Base-by-base conservation (phyloP, 768 basidiomycete genomes). In the Russula brevipes region DNA sequence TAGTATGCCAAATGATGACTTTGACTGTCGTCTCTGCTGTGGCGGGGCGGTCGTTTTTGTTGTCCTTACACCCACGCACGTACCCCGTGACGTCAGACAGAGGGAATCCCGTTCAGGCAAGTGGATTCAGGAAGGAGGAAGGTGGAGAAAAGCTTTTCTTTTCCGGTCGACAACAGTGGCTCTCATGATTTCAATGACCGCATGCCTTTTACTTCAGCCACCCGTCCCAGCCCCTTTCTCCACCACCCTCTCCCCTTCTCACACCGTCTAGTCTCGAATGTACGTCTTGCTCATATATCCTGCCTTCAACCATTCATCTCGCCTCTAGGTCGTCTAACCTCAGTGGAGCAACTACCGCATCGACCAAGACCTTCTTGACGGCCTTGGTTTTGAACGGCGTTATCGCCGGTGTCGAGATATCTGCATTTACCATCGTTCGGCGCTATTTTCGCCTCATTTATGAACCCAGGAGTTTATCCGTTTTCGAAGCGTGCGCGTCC, bases 381-480 rank as follows among this genome's bases (percentile, higher is more conserved):
- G 89, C 96, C 2, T 81, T 98, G 51, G 84, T 85, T 24, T 85
- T 94, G 80, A 98, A 98, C 72, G 79, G 78, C 0, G 81, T 81
- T 44, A 84, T 92, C 31, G 90, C 91, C 65, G 85, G 75, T 14
- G 80, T 76, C 3, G 89, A 96, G 74, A 73, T 98, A 57, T 79
- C 71, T 6, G 80, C 82, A 14, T 98, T 97, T 76, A 88, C 94
- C n/a, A 61, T 96, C 65, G 73, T 98, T 38, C 79, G 94, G 44
- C 85, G 88, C 17, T 86, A 85, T 71, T 97, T 98, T 81, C 89
- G 87, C 66, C 80, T 87, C 16, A 87, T 98, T 54, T 98, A 94
- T 73, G 90, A 94, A 70, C 95, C 94, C 0, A 80, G 94, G 59
- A 89, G 92, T 33, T 72, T 75, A 6, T 90, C 89, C 74, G 77